Base-by-base conservation (phyloP, 768 basidiomycete genomes). In the Rhizopogon vulgaris region DNA sequence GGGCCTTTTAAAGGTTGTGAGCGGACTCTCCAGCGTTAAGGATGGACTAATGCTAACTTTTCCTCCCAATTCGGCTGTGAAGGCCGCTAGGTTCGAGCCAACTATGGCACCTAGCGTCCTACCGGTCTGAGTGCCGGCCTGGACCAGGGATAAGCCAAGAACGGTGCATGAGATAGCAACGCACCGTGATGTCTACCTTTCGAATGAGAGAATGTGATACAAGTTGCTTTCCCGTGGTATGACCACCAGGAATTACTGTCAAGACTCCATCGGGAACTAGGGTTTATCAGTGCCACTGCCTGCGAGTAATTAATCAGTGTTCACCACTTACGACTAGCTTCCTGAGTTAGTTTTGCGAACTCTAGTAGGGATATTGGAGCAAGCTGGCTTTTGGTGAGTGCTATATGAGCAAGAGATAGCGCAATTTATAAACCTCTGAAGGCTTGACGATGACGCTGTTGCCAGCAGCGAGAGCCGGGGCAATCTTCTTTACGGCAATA, bases 401-500 rank as follows among this genome's bases (percentile, higher is more conserved):
- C 41, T 27, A 41, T 15, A 54, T 49, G 42, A 40, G 34, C 3
- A 24, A 42, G 14, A n/a, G 6, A 24, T 32, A 25, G 28, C 5
- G 25, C 12, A 52, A n/a, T 3, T 9, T 41, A 41, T 47, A 27
- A 38, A 83, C 84, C 73, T 91, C 87, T 40, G 88, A 89, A 1
- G 89, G 87, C 59, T 91, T 92, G 17, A 91, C 82, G 46, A 92
- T 76, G 42, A 93, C 84, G 48, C 83, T 84, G 60, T 91, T 92
- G 4, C 90, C 90, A 7, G 89, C 87, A 40, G 90, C 90, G 25
- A 93, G 71, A 1, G 88, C 90, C 5, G 88, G 88, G 0, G 85
- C 87, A 50, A 93, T 85, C 69, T 94, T 94, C 74, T 94, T 94
- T 49, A 93, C 65, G 2, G 89, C 88, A 55, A 94, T 94, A 34